A percentile compares a stretch with the other conserved stretches of the same genome.
Conservation (phyloP, 768 basidiomycete genomes). For the Daedaleopsis nitida region DNA sequence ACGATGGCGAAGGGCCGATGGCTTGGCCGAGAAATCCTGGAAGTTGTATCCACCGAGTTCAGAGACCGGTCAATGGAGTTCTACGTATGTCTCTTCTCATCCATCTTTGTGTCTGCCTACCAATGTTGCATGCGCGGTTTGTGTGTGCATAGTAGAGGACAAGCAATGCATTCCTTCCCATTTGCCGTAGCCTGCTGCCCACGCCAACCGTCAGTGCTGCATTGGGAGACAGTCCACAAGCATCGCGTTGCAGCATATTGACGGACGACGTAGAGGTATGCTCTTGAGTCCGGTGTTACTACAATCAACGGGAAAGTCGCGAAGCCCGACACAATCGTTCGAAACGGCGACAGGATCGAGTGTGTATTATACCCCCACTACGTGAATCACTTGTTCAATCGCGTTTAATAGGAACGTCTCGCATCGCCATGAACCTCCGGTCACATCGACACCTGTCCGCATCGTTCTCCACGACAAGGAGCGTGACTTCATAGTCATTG, state of each 20-base stretch:
- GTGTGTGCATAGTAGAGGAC: not conserved
- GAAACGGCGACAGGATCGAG: slow-evolving; percentile 91
- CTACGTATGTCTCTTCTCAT: slow-evolving; percentile 70
- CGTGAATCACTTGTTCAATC: not conserved
- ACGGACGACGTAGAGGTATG: slow-evolving; percentile 49
- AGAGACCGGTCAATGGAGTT: slow-evolving; percentile 93
- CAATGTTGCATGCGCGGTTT: slow-evolving; percentile 4
- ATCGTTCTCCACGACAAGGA: slow-evolving; percentile 78
- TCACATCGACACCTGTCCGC: slow-evolving; percentile 80
- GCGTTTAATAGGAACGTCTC: slow-evolving; percentile 71
- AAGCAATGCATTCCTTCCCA: not conserved
- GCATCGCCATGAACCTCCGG: slow-evolving; percentile 96
- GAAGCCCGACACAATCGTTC: slow-evolving; percentile 73
- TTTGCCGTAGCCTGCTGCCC: not conserved
- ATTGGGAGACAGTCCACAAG: not conserved
- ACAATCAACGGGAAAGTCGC: slow-evolving; percentile 92
- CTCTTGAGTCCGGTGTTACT: slow-evolving; percentile 91
- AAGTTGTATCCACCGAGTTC: slow-evolving; percentile 93
- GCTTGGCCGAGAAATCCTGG: slow-evolving; percentile 84
- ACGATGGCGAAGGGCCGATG: slow-evolving; percentile 93
- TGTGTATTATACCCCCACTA: slow-evolving; percentile 39
- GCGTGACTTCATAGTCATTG: slow-evolving; percentile 85
- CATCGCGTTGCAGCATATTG: not conserved
- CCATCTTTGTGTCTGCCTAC: not conserved
- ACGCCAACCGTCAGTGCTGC: not conserved